These are phyloP conservation scores for Graphilbum fragrans DNA, from an alignment of 2,329 filamentous ascomycete species.

Conservation along the genomic window DNA sequence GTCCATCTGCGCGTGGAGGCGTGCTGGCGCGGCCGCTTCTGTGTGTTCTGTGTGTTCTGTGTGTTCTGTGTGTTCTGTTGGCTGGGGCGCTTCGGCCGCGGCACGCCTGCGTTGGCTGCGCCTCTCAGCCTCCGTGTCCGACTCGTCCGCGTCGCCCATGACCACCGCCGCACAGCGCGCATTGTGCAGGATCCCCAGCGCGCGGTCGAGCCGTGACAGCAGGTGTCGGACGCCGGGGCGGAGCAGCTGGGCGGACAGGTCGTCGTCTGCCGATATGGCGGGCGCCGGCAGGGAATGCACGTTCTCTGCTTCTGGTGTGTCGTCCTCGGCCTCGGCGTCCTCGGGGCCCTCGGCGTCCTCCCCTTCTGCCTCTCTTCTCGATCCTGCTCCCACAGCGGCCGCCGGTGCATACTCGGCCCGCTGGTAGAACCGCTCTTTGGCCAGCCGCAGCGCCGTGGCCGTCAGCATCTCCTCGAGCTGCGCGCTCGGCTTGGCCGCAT, in stretches of 20 bases:
- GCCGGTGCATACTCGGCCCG: not conserved
- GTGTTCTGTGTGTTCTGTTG: too few relatives aligned
- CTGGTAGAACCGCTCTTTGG: conserved; percentile 49
- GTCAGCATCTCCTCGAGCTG: conserved; percentile 56
- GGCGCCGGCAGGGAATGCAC: conserved; percentile 15
- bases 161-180: conserved; percentile 40
- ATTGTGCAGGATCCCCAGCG: conserved; percentile 60
- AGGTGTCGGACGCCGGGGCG: conserved; percentile 59
- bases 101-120: too few relatives aligned
- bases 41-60: not conserved
- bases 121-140: not conserved
- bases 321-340: not conserved
- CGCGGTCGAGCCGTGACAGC: conserved; percentile 53
- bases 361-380: too few relatives aligned
- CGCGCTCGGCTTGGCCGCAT: not conserved
- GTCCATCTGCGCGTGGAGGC: not conserved
- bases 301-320: not conserved
- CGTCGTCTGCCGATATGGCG: conserved; percentile 57
- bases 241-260: conserved; percentile 50
- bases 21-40: too few relatives aligned
- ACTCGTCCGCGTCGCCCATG: conserved; percentile 6
- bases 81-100: too few relatives aligned
- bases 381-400: not conserved
- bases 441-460: conserved; percentile 51
- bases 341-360: not conserved